Base-by-base conservation (phyloP, 352 stramenopile genomes). In the Lagenidium sp. region DNA sequence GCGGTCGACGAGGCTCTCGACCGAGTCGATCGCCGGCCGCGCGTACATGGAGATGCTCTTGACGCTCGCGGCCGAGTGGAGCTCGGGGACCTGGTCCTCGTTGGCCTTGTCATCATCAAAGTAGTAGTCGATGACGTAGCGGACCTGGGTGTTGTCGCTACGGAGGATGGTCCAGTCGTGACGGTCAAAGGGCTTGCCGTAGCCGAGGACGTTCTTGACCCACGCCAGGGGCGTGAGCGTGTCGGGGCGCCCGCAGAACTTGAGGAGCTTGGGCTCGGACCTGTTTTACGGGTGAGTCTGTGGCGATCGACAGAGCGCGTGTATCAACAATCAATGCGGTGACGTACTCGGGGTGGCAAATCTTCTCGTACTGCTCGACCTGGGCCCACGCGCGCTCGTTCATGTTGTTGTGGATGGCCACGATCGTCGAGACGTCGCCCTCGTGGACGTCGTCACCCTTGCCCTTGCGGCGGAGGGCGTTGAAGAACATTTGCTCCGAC, bases 341-440 rank as follows among this genome's bases (percentile, higher is more conserved):
- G 8, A 49, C 42, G 28, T 49, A 49, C 7, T 87, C 74, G 6
- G 80, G 82, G 41, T 93, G 74, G 38, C 76, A 95, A 10, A 82
- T 64, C 42, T 88, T 80, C 53, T 99, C 97, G 93, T 98, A 99
- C 60, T 98, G 81, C 54, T 98, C 76, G 13, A 99, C 85, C 55
- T 98, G 80, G 4, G 68, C 65, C 97, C 97, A 99, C 4, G 95
- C 98, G 29, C 85, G 85, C 68, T 99, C 97, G 74, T 99, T 99
- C 97, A 99, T 99, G 67, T 97, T 98, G 79, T 99, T 99, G 80
- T 99, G 97, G 53, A 99, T 97, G 16, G 94, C 94, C 22, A 99
- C 94, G 13, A 99, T 97, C 28, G 68, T 82, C n/a, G 64, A 70
- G 39, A 99, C 86, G 47, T 98, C 82, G 24, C 74, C 81, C 43